phyloP scores from a whole-genome alignment of 1,139 yeast genomes.

The Diutina ranongensis region DNA sequence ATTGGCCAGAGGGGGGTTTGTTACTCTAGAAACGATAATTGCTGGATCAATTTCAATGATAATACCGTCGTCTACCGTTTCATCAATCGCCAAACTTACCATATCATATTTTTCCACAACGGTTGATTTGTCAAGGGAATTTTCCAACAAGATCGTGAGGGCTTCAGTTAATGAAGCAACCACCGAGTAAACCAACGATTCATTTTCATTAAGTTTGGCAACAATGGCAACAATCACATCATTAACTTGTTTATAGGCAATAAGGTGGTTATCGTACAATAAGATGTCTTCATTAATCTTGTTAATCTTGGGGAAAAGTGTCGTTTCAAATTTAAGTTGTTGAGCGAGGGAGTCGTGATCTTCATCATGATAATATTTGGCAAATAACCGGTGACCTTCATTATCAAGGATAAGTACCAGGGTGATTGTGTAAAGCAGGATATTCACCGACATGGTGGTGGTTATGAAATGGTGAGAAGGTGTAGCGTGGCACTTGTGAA shows the following conservation, averaged over 20 bases:
- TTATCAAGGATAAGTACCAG: constrained; percentile 73
- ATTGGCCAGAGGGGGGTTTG: constrained; percentile 57
- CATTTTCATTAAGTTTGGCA: constrained; percentile 71
- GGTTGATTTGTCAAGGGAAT: constrained; percentile 68
- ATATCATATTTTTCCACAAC: constrained; percentile 78
- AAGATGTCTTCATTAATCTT: constrained; percentile 75
- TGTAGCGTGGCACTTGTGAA: neutral
- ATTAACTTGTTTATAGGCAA: constrained; percentile 81
- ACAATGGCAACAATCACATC: constrained; percentile 64
- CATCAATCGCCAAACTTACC: constrained; percentile 80
- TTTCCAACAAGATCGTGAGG: constrained; percentile 62
- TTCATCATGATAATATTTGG: constrained; percentile 65
- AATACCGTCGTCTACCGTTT: constrained; percentile 84
- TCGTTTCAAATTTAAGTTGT: constrained; percentile 68
- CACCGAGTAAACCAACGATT: constrained; percentile 66
- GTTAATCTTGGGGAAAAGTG: constrained; percentile 61
- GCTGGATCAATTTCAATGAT: constrained; percentile 84
- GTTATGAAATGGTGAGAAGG: constrained; percentile 6
- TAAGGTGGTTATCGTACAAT: constrained; percentile 65
- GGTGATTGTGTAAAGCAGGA: constrained; percentile 67
- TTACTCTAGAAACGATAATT: constrained; percentile 79
- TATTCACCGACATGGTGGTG: constrained; percentile 36
- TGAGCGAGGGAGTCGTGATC: constrained; percentile 36
- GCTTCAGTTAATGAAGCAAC: constrained; percentile 74
- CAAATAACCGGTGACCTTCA: constrained; percentile 69